Base-by-base conservation (phyloP, 371 early-diverging fungal genomes). In the Mucor plumbeus region DNA sequence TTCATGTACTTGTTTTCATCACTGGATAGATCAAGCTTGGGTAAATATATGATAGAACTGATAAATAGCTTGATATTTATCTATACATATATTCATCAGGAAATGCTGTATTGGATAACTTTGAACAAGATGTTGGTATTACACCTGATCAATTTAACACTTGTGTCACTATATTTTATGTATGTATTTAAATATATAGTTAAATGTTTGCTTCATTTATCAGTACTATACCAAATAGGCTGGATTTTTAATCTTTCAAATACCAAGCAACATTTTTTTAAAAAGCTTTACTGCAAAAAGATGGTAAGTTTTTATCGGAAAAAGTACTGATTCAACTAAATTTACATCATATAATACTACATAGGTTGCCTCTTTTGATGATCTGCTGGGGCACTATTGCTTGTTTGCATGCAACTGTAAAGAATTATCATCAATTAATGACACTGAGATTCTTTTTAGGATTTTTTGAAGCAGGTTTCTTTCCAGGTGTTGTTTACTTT, bases 1-100 rank as follows among this genome's bases (percentile, higher is more conserved):
- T 65, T 86, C 6, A 78, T 85, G 76, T 85, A 85, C 50, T 69
- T 85, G 5, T 81, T 82, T 63, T 80, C 78, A 8, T 83, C 83
- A 21, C 71, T 85, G 55, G 85, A 85, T 69, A 70, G 85, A 54
- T 79, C 83, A 4, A 85, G 81, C 21, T 58, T 85, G 54, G 85
- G 85, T 80, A 68, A 47, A 17, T n/a, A 7, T 36, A 31, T 4
- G 26, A 43, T 54, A 39, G 15, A 7, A 10, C 6, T 8, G n/a
- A 54, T 11, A 17, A 21, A 13, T 41, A 21, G 8, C 40, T 15
- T 19, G 1, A 19, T 17, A 15, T 8, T 36, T 15, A 55, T 26
- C 26, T 53, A 31, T 21, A n/a, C 19, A 40, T 35, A 47, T 62
- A 14, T 6, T 7, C 4, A 36, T 3, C 6, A 82, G 82, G 82